Base-by-base conservation (phyloP, 2,329 filamentous ascomycete species). In the Talaromyces sp. region DNA sequence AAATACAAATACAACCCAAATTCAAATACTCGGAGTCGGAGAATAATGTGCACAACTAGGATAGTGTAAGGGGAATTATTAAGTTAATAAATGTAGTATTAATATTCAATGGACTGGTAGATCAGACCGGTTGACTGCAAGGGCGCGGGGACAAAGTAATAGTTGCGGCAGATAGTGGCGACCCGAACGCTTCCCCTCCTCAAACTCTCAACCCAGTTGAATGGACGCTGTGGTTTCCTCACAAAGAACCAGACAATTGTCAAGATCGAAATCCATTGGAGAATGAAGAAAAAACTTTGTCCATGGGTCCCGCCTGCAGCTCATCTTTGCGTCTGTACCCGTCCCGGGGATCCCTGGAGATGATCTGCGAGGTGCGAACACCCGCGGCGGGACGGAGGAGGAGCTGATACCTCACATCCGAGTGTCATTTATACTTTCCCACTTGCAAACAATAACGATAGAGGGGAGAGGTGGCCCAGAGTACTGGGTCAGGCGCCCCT, bases 391-490 rank as follows among this genome's bases (percentile, higher is more conserved):
- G 9, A 39, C 6, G 17, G 35, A 33, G 41, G 37, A 20, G 11
- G 29, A 29, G 30, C 35, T 53, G 61, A 65, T 54, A 61, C 44
- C 56, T 65, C 62, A 64, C 54, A 65, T 63, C 54, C 35, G 49
- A 45, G 54, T 46, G 53, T 53, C 51, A 39, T 42, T 52, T 51
- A 45, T 48, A 45, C 54, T 52, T 48, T 29, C 4, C 14, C 44
- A 42, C 22, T 36, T 32, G 19, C n/a, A 40, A 30, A 37, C 11
- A 24, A 37, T 39, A 17, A 19, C 48, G 22, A 49, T 27, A 35
- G 19, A 36, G 43, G 36, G 43, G 40, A 24, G 22, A 40, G 24
- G 24, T 47, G 29, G 40, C 19, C 48, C 43, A 49, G 11, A 6
- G 30, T 20, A 9, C 45, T 32, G 47, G 51, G 43, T 54, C 47